phyloP scores from a whole-genome alignment of 2,329 filamentous ascomycete genomes.

The Neoscytalidium dimidiatum region DNA sequence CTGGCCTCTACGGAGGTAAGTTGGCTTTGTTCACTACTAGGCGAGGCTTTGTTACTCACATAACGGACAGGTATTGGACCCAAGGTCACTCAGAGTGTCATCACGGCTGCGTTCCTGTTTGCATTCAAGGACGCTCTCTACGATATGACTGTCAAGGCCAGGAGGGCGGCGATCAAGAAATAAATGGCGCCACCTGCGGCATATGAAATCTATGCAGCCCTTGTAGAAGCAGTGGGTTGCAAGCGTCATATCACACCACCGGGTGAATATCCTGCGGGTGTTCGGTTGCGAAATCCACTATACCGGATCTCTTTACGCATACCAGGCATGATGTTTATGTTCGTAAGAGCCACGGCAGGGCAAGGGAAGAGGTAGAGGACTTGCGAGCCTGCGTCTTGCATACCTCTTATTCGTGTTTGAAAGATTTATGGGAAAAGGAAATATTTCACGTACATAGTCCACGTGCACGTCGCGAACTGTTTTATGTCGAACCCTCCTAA shows the following conservation, averaged over 20 bases:
- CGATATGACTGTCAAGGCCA: slow-evolving; percentile 71
- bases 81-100: slow-evolving; percentile 94
- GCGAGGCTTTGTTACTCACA: slow-evolving; percentile 26
- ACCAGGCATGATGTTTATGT: background rate
- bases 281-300: background rate
- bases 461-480: background rate
- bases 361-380: background rate
- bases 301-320: background rate
- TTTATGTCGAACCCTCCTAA: no score
- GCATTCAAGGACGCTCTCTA: slow-evolving; percentile 98
- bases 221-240: slow-evolving; percentile 2
- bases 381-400: background rate
- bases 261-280: background rate
- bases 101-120: slow-evolving; percentile 94
- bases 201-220: background rate
- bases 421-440: background rate
- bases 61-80: slow-evolving; percentile 76
- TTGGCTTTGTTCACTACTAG: slow-evolving; percentile 18
- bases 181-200: slow-evolving; percentile 3
- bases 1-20: slow-evolving; percentile 88
- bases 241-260: slow-evolving; percentile 11
- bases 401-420: background rate
- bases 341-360: background rate
- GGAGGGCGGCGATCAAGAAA: slow-evolving; percentile 43
- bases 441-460: background rate